Percentiles rank a stretch among this genome's conserved stretches.
Evolutionary conservation across 176 grass and related monocot species (phyloP).

Genomic region (Rhynchospora pubera): DNA sequence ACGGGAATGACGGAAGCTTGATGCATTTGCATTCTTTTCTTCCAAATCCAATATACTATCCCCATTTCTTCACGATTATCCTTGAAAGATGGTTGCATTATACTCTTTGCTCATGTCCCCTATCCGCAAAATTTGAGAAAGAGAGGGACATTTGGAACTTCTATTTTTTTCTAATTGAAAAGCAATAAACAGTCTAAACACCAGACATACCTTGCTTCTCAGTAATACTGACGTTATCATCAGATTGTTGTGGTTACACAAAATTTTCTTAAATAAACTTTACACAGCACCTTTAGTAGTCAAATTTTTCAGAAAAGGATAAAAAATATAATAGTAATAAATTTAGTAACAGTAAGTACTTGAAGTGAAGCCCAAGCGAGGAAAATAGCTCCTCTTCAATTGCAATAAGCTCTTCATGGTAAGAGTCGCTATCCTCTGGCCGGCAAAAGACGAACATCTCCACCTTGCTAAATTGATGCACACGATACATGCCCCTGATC

Average conservation of each 20-base stretch:
- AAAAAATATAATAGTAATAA: background rate
- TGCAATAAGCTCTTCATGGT: slow-evolving; percentile 83
- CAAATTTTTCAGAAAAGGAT: background rate
- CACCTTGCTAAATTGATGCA: slow-evolving; percentile 99
- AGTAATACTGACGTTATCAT: background rate
- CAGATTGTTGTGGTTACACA: background rate
- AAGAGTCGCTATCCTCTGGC: slow-evolving; percentile 67
- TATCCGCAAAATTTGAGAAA: background rate
- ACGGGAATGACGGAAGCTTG: background rate
- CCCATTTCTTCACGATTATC: background rate
- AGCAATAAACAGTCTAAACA: background rate
- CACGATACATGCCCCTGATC: slow-evolving; percentile 75
- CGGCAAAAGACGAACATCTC: slow-evolving; percentile 95
- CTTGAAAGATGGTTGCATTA: background rate
- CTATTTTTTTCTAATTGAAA: background rate
- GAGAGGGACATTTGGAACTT: background rate
- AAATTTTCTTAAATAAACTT: background rate
- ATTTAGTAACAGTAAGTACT: slow-evolving; percentile 40
- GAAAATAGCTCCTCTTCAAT: slow-evolving; percentile 91
- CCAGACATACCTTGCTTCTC: background rate
- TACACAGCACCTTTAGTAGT: background rate
- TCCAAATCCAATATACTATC: background rate
- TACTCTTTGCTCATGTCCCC: background rate
- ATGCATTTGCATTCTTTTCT: background rate
- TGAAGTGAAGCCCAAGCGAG: slow-evolving; percentile 94